A percentile compares a stretch with the other conserved stretches of the same genome.
Conservation (phyloP, 805 yeast species). For the Wickerhamiella domercqiae region DNA sequence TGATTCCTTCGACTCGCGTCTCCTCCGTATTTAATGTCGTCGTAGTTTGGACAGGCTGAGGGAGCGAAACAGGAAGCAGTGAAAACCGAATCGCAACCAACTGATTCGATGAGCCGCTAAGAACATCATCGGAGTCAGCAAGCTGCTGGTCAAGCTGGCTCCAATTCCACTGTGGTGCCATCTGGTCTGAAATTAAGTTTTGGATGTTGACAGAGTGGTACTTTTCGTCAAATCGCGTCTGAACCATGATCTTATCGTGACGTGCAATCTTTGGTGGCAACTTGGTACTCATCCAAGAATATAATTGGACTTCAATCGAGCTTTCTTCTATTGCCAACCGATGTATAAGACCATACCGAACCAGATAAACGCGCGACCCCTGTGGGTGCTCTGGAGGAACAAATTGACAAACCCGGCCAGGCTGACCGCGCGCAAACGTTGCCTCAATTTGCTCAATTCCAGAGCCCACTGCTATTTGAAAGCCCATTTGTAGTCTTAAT, state of each 20-base stretch:
- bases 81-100: slow-evolving; percentile 68
- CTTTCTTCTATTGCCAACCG: slow-evolving; percentile 59
- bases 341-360: slow-evolving; percentile 73
- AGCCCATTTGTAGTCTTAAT: slow-evolving; percentile 68
- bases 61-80: slow-evolving; percentile 61
- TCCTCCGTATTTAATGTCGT: slow-evolving; percentile 71
- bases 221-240: slow-evolving; percentile 62
- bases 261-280: background rate
- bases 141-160: slow-evolving; percentile 75
- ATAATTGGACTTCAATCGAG: slow-evolving; percentile 65
- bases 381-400: slow-evolving; percentile 30
- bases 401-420: slow-evolving; percentile 41
- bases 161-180: slow-evolving; percentile 44
- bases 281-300: slow-evolving; percentile 20
- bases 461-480: slow-evolving; percentile 73
- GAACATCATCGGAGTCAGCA: slow-evolving; percentile 69
- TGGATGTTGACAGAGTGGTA: slow-evolving; percentile 36
- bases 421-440: slow-evolving; percentile 39
- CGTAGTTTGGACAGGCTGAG: slow-evolving; percentile 31
- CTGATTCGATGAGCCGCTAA: slow-evolving; percentile 33
- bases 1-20: slow-evolving; percentile 76
- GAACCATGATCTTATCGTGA: slow-evolving; percentile 22
- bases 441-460: slow-evolving; percentile 51
- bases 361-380: slow-evolving; percentile 57
- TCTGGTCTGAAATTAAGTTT: slow-evolving; percentile 17